phyloP scores from a whole-genome alignment of 345 rosid species.

The Clausena lansium region DNA sequence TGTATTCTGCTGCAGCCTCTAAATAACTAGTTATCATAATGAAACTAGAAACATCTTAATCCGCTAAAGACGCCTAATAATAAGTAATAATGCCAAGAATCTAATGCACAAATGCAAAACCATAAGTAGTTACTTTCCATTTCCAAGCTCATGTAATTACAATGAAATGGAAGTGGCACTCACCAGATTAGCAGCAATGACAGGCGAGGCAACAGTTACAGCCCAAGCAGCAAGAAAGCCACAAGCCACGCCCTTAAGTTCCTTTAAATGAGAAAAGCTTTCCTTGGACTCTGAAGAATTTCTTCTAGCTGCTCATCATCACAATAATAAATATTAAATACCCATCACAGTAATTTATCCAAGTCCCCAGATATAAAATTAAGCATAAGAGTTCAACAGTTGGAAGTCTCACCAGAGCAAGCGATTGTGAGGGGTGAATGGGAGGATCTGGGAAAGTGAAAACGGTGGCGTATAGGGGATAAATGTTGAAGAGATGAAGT shows the following conservation, averaged over 20 bases:
- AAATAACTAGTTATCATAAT: neutral
- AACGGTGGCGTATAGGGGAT: conserved; percentile 23
- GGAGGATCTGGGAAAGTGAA: conserved; percentile 15
- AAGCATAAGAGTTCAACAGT: neutral
- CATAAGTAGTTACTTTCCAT: too few species aligned
- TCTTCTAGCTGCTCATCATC: conserved; percentile 33
- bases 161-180: neutral
- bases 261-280: conserved; percentile 40
- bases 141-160: neutral
- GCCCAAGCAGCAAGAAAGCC: conserved; percentile 73
- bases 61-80: neutral
- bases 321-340: conserved; percentile 13
- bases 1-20: conserved; percentile 5
- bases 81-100: too few species aligned
- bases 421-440: conserved; percentile 27
- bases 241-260: conserved; percentile 55
- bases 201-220: conserved; percentile 69
- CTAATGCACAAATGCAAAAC: too few species aligned
- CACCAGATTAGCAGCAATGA: conserved; percentile 80
- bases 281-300: conserved; percentile 29
- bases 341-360: too few species aligned
- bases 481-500: conserved; percentile 13
- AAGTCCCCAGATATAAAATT: too few species aligned
- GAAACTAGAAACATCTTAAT: neutral
- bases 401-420: conserved; percentile 51